These are phyloP conservation scores for Myriosclerotinia duriaeana DNA, from an alignment of 2,329 filamentous ascomycete species.

Conservation along the genomic window DNA sequence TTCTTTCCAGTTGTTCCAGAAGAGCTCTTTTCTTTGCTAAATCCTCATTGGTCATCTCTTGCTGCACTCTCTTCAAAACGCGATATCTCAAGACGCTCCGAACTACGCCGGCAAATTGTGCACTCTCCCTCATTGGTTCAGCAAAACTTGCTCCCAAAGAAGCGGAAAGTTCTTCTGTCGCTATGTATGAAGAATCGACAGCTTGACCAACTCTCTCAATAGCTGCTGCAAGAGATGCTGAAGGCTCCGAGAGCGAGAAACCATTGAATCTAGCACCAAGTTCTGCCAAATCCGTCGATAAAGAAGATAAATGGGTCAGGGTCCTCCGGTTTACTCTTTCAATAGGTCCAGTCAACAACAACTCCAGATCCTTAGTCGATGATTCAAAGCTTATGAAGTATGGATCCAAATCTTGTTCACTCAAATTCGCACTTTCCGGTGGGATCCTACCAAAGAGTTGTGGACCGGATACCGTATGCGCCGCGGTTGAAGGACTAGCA, in stretches of 20 bases:
- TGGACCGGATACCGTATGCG: slow-evolving; percentile 55
- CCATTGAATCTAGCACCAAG: slow-evolving; percentile 95
- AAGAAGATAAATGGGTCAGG: slow-evolving; percentile 76
- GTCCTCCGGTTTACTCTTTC: slow-evolving; percentile 94
- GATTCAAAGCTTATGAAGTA: slow-evolving; percentile 94
- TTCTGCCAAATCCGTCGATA: slow-evolving; percentile 87
- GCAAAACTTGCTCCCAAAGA: slow-evolving; percentile 91
- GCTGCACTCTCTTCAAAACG: slow-evolving; percentile 90
- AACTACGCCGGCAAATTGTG: slow-evolving; percentile 94
- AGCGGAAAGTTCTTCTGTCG: slow-evolving; percentile 84
- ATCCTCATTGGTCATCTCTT: slow-evolving; percentile 95
- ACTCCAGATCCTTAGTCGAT: slow-evolving; percentile 87
- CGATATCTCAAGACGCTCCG: slow-evolving; percentile 84
- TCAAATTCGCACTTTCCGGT: slow-evolving; percentile 70
- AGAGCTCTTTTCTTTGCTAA: slow-evolving; percentile 80
- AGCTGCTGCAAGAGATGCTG: slow-evolving; percentile 81
- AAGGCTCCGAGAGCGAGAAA: slow-evolving; percentile 91
- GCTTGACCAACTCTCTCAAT: slow-evolving; percentile 95
- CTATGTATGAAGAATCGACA: slow-evolving; percentile 92
- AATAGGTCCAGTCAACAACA: slow-evolving; percentile 85
- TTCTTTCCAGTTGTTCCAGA: slow-evolving; percentile 86
- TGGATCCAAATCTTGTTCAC: slow-evolving; percentile 87
- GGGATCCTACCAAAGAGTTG: slow-evolving; percentile 80
- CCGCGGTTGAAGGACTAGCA: slow-evolving; percentile 52
- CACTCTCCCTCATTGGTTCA: slow-evolving; percentile 96